Base-by-base conservation (phyloP, 2,329 filamentous ascomycete species). In the Exophiala calicioides region DNA sequence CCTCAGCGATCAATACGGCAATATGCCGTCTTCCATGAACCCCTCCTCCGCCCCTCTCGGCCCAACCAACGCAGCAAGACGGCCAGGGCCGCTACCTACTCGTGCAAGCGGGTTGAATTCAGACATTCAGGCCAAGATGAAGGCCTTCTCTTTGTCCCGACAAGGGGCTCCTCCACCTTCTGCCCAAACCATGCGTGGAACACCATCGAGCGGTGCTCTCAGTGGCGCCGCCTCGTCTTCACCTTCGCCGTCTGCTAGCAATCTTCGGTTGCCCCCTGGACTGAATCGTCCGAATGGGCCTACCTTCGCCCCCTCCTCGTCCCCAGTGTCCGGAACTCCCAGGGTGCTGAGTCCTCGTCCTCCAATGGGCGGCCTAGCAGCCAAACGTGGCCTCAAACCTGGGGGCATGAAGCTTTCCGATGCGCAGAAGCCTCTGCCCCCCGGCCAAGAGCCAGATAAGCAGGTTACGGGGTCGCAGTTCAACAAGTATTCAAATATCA, bases 1-100 rank as follows among this genome's bases (percentile, higher is more conserved):
- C 4, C 36, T 57, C 20, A 47, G 33, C 19, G 26, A 34, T 4
- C 32, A 44, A 19, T 15, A 23, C 24, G 21, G 15, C 33, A 32
- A 29, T 23, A 49, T 52, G 40, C 34, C 47, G 9, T 31, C 51
- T 15, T 13, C 53, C 47, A 90, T 95, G 81, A 88, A 81, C 45
- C 72, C 85, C 5, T 90, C 83, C n/a, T 95, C 90, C n/a, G 93
- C 86, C 20, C 84, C 88, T 30, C 74, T 90, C 3, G 89, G 89
- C 30, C 79, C 87, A 47, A 72, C 95, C 60, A 89, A 84, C 66
- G 80, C 81, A 37, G 82, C 81, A 29, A 73, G 82, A 55, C 73
- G 80, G 60, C 77, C 77, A 10, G 66, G 65, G 16, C 61, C 65
- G 21, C 65, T 68, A 3, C 65, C 70, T 5, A 65, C 68, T 16